A percentile compares a stretch with the other conserved stretches of the same genome.
Evolutionary conservation across 768 basidiomycete species (phyloP).

Genomic region (Leccinum barrowsii): DNA sequence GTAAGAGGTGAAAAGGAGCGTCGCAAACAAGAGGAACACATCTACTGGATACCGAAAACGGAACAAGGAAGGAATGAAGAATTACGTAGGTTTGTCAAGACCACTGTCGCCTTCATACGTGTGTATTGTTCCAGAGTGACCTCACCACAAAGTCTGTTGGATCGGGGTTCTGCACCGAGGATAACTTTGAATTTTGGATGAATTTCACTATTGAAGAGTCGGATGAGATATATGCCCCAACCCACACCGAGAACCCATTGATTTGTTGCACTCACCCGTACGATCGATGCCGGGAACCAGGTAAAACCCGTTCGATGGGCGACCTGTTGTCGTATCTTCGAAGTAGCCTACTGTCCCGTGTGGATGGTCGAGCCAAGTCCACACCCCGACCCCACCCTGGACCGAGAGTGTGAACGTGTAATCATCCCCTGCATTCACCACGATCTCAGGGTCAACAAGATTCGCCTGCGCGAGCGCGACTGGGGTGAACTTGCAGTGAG

Average conservation of each 20-base stretch:
- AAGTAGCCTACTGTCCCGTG: conserved; percentile 52
- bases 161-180: conserved; percentile 35
- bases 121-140: conserved; percentile 54
- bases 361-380: conserved; percentile 62
- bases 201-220: conserved; percentile 36
- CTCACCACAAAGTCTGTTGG: conserved; percentile 46
- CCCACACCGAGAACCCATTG: neutral
- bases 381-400: conserved; percentile 49
- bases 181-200: conserved; percentile 36
- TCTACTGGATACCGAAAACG: no score
- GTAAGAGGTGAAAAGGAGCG: no score
- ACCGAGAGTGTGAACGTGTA: conserved; percentile 52
- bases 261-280: conserved; percentile 35
- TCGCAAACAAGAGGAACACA: no score
- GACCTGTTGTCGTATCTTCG: conserved; percentile 38
- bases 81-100: no score
- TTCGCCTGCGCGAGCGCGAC: conserved; percentile 36
- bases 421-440: conserved; percentile 17
- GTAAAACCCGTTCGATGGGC: conserved; percentile 51
- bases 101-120: conserved; percentile 15
- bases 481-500: conserved; percentile 47
- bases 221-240: neutral
- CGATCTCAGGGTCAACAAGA: no score
- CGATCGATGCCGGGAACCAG: conserved; percentile 53
- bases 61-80: no score